These are phyloP conservation scores for Ophiostoma sp. DNA, from an alignment of 2,329 filamentous ascomycete species.

Conservation along the genomic window DNA sequence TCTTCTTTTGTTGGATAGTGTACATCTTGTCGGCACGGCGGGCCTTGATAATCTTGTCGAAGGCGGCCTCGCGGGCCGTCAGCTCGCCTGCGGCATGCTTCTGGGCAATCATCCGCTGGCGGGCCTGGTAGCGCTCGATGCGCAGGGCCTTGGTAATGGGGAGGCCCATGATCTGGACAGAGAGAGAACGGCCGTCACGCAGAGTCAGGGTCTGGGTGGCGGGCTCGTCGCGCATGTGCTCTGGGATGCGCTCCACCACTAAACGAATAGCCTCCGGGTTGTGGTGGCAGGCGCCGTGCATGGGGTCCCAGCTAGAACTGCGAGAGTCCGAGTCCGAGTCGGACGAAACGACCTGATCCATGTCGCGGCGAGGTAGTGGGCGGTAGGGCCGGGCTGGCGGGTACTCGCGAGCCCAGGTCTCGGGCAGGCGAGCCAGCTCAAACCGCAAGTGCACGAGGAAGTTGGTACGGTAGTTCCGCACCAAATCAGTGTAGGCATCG, in stretches of 20 bases:
- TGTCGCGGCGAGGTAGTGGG: background rate
- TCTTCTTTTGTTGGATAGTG: background rate
- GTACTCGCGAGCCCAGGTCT: conserved; percentile 9
- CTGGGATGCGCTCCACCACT: background rate
- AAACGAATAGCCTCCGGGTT: background rate
- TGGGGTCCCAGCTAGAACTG: background rate
- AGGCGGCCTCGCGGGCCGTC: background rate
- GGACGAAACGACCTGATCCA: background rate
- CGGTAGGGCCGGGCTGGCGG: background rate
- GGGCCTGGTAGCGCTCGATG: background rate
- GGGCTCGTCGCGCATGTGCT: conserved; percentile 11
- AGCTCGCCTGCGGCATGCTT: background rate
- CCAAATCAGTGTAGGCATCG: background rate
- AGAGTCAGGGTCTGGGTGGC: background rate
- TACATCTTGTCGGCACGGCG: background rate
- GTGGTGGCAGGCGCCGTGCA: background rate
- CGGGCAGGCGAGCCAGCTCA: conserved; percentile 6
- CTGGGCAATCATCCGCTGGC: background rate
- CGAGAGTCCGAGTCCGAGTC: background rate
- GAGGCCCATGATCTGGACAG: conserved; percentile 20
- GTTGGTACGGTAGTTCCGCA: conserved; percentile 25
- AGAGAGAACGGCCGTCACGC: background rate
- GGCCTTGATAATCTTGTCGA: background rate
- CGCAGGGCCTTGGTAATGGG: conserved; percentile 7
- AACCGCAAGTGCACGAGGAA: conserved; percentile 25